Evolutionary conservation across 495 filamentous ascomycete species (phyloP).

Genomic region (Podospora pseudopauciseta): DNA sequence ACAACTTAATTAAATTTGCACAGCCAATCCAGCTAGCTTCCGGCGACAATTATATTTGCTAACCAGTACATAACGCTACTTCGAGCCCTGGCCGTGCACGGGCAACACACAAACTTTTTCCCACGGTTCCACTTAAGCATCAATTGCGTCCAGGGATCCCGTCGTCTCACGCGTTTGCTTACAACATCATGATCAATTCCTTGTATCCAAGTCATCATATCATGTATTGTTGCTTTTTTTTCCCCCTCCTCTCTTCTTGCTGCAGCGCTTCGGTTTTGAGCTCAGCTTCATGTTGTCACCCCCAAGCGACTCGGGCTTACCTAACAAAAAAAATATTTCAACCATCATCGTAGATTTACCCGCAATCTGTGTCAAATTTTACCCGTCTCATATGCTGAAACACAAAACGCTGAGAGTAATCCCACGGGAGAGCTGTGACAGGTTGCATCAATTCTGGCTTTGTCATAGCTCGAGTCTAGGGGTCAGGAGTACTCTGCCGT

Average conservation of each 20-base stretch:
- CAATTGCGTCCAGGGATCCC: no score
- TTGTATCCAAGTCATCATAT: not conserved
- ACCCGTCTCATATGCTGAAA: constrained; percentile 20
- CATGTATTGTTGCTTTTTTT: not conserved
- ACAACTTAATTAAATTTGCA: constrained; percentile 26
- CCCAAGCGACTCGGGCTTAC: not conserved
- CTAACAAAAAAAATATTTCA: not conserved
- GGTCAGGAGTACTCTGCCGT: not conserved
- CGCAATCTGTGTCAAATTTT: not conserved
- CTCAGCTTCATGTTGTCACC: not conserved
- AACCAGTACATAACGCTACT: constrained; percentile 18
- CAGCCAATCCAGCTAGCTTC: constrained; percentile 28
- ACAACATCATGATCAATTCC: not conserved
- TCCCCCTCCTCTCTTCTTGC: no score
- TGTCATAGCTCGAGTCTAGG: constrained; percentile 2
- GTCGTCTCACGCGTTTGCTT: not conserved
- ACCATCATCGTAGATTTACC: not conserved
- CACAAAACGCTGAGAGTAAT: constrained; percentile 8
- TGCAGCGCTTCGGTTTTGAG: not conserved
- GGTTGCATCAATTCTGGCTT: not conserved
- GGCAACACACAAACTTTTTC: not conserved
- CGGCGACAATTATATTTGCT: constrained; percentile 27
- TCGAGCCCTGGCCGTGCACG: not conserved
- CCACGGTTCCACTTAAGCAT: not conserved
- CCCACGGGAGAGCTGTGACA: not conserved